Evolutionary conservation across 192 early-diverging fungal species (phyloP).

Genomic region (Kappamyces sp.): DNA sequence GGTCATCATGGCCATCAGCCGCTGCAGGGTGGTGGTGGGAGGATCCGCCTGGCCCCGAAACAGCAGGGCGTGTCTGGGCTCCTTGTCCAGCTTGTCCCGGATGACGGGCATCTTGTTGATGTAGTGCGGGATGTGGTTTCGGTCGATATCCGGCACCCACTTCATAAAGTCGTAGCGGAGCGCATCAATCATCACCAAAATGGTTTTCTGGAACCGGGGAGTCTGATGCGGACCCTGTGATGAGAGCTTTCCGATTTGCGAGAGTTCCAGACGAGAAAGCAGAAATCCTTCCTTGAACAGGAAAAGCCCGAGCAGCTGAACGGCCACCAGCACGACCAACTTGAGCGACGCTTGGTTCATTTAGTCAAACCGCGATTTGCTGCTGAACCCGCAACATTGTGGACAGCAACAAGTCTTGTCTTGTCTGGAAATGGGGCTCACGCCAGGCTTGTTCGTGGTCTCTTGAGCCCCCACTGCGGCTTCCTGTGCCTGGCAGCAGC

Average conservation of each 20-base stretch:
- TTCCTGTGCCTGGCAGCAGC: too few species aligned
- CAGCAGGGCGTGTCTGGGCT: slow-evolving; percentile 31
- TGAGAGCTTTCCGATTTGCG: too few species aligned
- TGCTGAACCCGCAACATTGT: too few species aligned
- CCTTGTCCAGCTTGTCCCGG: slow-evolving; percentile 12
- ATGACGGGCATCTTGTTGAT: slow-evolving; percentile 41
- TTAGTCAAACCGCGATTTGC: too few species aligned
- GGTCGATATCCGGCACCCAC: slow-evolving; percentile 21
- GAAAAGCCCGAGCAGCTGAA: slow-evolving; percentile 11
- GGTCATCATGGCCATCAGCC: slow-evolving; percentile 54
- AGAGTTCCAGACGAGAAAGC: background rate
- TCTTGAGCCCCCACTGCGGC: too few species aligned
- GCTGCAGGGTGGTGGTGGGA: slow-evolving; percentile 58
- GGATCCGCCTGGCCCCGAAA: slow-evolving; percentile 48
- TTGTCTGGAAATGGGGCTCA: too few species aligned
- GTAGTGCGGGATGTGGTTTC: slow-evolving; percentile 22
- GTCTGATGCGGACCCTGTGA: background rate
- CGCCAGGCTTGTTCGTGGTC: too few species aligned
- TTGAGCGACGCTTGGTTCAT: too few species aligned
- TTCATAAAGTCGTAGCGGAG: slow-evolving; percentile 47
- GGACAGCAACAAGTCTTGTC: too few species aligned
- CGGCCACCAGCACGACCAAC: background rate
- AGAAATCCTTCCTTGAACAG: slow-evolving; percentile 12
- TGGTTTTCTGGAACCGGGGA: slow-evolving; percentile 27
- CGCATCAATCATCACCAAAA: slow-evolving; percentile 48